phyloP scores from a whole-genome alignment of 345 rosid genomes.

The Raphanus sativus region DNA sequence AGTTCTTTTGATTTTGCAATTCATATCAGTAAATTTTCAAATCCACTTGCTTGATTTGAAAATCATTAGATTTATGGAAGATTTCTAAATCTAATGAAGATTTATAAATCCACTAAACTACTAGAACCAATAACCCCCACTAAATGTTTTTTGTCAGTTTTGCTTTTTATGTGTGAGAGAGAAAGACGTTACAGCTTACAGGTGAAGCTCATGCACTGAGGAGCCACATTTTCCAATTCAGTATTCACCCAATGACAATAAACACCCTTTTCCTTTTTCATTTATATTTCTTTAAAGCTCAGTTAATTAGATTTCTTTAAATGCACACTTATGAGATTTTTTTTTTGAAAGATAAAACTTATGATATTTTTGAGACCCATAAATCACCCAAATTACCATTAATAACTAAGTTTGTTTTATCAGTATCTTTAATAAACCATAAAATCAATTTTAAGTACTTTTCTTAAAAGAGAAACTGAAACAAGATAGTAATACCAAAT shows the following conservation, averaged over 20 bases:
- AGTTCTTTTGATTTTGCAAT: too few species aligned
- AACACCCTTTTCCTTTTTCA: neutral
- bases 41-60: too few species aligned
- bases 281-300: neutral
- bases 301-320: neutral
- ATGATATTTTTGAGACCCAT: neutral
- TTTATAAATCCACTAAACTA: too few species aligned
- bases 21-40: too few species aligned
- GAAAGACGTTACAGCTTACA: conserved; percentile 40
- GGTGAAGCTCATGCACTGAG: conserved; percentile 43
- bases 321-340: neutral
- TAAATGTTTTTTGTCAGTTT: conserved; percentile 17
- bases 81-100: too few species aligned
- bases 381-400: neutral
- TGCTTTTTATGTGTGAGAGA: conserved; percentile 29
- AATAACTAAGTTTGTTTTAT: neutral
- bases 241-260: conserved; percentile 30
- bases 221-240: conserved; percentile 10
- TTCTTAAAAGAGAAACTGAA: neutral
- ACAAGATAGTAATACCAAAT: neutral
- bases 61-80: too few species aligned
- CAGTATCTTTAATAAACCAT: neutral
- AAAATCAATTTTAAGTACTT: neutral
- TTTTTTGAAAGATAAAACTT: neutral
- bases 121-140: too few species aligned